Base-by-base conservation (phyloP, 2,329 filamentous ascomycete genomes). In the Alternaria burnsii region DNA sequence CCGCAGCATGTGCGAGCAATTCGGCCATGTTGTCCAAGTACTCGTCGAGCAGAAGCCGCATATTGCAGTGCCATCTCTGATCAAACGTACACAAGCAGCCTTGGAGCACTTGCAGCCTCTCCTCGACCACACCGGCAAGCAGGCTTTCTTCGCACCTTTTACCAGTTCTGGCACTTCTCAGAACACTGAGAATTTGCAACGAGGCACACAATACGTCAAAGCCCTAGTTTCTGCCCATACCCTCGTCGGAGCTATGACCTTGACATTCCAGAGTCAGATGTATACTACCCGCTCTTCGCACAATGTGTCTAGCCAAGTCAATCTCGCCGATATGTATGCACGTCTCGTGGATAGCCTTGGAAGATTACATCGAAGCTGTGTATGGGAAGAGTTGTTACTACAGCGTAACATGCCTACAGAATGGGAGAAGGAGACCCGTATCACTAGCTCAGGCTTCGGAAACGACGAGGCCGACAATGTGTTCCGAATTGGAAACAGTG, bases 351-450 rank as follows among this genome's bases (percentile, higher is more conserved):
- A 88, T 63, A 88, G 88, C 26, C 85, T 98, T 34, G 93, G 93
- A 4, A 88, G 89, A 24, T 81, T 99, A 16, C 86, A 97, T 66
- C 87, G 91, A 42, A 89, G 90, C 53, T 91, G 93, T 60, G 85
- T 97, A n/a, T 90, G 89, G 78, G 94, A 99, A 77, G 91, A 96
- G 66, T 91, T 94, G 36, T 82, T 89, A 0, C 82, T 97, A 44
- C 86, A 91, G 66, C 89, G 87, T 52, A 84, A 87, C 53, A 89
- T 97, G 50, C 93, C 94, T 1, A 85, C 88, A 38, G 83, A 88
- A 59, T 91, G 89, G 89, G 81, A 81, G 62, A 78, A 79, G 48
- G 76, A 79, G 41, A 82, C 82, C 12, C 78, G 81, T 26, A 78
- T 83, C 38, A 76, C 76, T 56, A 77, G 76, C 54, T 72, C 73